A percentile compares a stretch with the other conserved stretches of the same genome.
Conservation (phyloP, 225 moss, liverwort and hornwort genomes). For the Bryoerythrophyllum caledonicum region DNA sequence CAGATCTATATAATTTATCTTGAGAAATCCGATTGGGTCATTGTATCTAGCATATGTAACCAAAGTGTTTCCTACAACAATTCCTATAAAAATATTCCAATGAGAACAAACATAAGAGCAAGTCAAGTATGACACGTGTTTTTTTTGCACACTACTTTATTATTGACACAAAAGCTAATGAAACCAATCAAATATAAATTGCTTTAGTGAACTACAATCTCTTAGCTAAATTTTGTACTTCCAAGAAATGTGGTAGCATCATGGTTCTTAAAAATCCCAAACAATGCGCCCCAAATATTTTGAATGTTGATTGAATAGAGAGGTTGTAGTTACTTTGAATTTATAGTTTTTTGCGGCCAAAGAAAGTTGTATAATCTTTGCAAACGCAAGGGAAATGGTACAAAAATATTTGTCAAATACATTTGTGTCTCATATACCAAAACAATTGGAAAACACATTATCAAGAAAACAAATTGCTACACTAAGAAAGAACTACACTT, state of each 20-base stretch:
- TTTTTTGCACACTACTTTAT: not conserved
- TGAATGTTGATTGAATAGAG: too few species aligned
- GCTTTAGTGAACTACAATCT: too few species aligned
- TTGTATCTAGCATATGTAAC: constrained; percentile 80
- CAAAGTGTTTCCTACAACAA: constrained; percentile 89
- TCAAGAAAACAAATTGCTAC: not conserved
- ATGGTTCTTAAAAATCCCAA: constrained; percentile 88
- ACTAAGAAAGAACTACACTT: not conserved
- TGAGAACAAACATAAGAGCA: not conserved
- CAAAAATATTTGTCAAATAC: constrained; percentile 71
- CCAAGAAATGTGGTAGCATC: constrained; percentile 89
- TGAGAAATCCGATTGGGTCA: constrained; percentile 78
- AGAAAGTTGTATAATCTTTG: constrained; percentile 51
- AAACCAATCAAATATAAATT: not conserved
- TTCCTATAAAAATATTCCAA: constrained; percentile 45
- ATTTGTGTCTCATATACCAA: constrained; percentile 46
- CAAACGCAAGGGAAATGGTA: constrained; percentile 70
- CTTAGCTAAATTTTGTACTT: constrained; percentile 31
- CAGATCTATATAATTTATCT: constrained; percentile 85
- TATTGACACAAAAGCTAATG: not conserved
- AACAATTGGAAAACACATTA: not conserved
- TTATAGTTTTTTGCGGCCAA: constrained; percentile 90
- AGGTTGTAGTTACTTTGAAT: constrained; percentile 56
- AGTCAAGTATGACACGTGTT: not conserved
- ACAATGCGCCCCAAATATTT: constrained; percentile 72